phyloP scores from a whole-genome alignment of 306 rosid genomes.

The Pyrus communis region DNA sequence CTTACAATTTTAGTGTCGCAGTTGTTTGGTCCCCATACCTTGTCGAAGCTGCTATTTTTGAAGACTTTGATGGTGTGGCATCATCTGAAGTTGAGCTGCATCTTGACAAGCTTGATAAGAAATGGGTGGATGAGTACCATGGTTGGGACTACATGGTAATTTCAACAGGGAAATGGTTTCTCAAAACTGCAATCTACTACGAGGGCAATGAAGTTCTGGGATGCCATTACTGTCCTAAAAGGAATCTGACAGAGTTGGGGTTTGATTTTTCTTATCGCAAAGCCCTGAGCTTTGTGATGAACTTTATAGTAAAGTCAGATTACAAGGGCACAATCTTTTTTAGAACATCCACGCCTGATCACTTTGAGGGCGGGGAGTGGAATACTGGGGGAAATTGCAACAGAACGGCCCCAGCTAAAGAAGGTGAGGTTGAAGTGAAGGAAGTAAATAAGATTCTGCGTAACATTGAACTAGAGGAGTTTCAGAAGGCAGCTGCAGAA shows the following conservation, averaged over 20 bases:
- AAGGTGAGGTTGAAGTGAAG: slow-evolving; percentile 65
- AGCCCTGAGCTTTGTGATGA: slow-evolving; percentile 51
- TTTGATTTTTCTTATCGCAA: slow-evolving; percentile 79
- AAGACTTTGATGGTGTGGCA: slow-evolving; percentile 81
- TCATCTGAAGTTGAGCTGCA: slow-evolving; percentile 82
- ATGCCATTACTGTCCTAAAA: slow-evolving; percentile 70
- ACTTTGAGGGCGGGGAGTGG: slow-evolving; percentile 97
- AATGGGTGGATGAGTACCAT: slow-evolving; percentile 53
- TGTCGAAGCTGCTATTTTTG: slow-evolving; percentile 75
- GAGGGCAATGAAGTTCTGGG: slow-evolving; percentile 65
- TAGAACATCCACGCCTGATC: slow-evolving; percentile 88
- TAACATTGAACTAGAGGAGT: slow-evolving; percentile 61
- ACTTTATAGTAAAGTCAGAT: slow-evolving; percentile 50
- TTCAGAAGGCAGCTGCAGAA: slow-evolving; percentile 36
- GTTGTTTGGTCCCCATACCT: slow-evolving; percentile 89
- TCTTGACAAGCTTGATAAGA: slow-evolving; percentile 60
- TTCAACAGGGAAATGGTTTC: slow-evolving; percentile 95
- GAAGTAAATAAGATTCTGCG: slow-evolving; percentile 42
- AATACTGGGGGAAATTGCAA: slow-evolving; percentile 77
- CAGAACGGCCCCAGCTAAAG: slow-evolving; percentile 67
- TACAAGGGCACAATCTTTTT: slow-evolving; percentile 75
- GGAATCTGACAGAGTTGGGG: slow-evolving; percentile 66
- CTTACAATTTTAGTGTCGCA: slow-evolving; percentile 55
- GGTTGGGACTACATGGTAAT: slow-evolving; percentile 66
- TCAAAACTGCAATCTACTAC: slow-evolving; percentile 75